A percentile compares a stretch with the other conserved stretches of the same genome.
Conservation (phyloP, 805 yeast species). For the Komagataella mondaviorum region DNA sequence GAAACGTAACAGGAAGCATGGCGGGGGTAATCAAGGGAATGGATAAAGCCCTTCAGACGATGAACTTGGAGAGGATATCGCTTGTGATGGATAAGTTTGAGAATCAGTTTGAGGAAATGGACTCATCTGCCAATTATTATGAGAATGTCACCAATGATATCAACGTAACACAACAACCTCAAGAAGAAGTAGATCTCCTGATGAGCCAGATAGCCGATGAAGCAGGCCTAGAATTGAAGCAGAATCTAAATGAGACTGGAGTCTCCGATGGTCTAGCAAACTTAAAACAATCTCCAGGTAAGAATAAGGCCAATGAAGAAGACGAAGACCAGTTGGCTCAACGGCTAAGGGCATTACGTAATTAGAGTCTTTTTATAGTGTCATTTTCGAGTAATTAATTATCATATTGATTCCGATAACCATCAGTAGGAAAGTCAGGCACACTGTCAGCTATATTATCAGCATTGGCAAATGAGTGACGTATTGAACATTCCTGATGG, state of each 20-base stretch:
- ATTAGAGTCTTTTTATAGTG: constrained; percentile 7
- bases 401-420: not conserved
- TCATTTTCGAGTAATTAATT: not conserved
- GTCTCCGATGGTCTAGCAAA: constrained; percentile 29
- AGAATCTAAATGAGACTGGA: constrained; percentile 59
- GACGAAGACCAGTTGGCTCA: constrained; percentile 84
- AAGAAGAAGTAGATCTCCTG: constrained; percentile 84
- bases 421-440: not conserved
- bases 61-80: constrained; percentile 90
- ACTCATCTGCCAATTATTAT: constrained; percentile 85
- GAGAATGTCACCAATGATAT: constrained; percentile 83
- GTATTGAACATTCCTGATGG: constrained; percentile 16
- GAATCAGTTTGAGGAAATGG: constrained; percentile 89
- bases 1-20: constrained; percentile 91
- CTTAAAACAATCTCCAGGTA: constrained; percentile 16
- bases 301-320: constrained; percentile 35
- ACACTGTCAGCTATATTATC: not conserved
- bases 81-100: constrained; percentile 96
- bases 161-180: constrained; percentile 83
- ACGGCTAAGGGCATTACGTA: constrained; percentile 74
- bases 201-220: constrained; percentile 93
- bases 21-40: constrained; percentile 84
- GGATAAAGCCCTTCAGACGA: constrained; percentile 91
- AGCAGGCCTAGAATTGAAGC: constrained; percentile 88
- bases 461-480: not conserved